A percentile compares a stretch with the other conserved stretches of the same genome.
Evolutionary conservation across 805 yeast species (phyloP).

Genomic region (Yarrowia alimentaria): DNA sequence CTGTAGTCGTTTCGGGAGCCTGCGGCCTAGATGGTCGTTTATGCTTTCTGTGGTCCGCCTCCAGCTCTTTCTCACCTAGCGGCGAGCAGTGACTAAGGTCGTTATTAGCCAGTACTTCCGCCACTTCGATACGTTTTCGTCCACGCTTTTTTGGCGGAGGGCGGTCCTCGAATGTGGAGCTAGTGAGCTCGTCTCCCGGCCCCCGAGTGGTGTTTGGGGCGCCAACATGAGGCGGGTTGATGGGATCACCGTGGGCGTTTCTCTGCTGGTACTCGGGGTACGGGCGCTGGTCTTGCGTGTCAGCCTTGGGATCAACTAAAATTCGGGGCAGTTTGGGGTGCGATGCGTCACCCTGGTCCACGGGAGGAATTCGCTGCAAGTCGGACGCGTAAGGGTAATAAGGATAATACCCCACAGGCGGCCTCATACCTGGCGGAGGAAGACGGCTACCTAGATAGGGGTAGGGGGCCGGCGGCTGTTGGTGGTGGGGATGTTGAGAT

Average conservation of each 20-base stretch:
- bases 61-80: conserved; percentile 10
- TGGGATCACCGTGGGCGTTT: too few relatives aligned
- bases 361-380: conserved; percentile 17
- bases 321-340: conserved; percentile 22
- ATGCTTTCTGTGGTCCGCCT: conserved; percentile 23
- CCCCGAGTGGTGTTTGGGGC: too few relatives aligned
- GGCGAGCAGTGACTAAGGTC: conserved; percentile 25
- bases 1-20: conserved; percentile 27
- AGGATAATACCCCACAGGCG: conserved; percentile 15
- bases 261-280: conserved; percentile 1
- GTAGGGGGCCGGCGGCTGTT: conserved; percentile 5
- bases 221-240: too few relatives aligned
- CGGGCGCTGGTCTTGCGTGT: background rate
- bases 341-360: conserved; percentile 19
- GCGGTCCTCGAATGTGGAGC: conserved; percentile 1
- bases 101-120: conserved; percentile 18
- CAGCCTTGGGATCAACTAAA: background rate
- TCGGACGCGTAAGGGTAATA: conserved; percentile 18
- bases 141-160: conserved; percentile 21
- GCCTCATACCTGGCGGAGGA: conserved; percentile 10
- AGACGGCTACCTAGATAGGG: background rate
- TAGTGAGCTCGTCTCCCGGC: background rate
- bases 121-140: conserved; percentile 16
- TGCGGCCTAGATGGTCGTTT: conserved; percentile 14
- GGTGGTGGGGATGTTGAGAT: conserved; percentile 8